These are phyloP conservation scores for Carpinus viminea DNA, from an alignment of 306 rosid species.

Conservation along the genomic window DNA sequence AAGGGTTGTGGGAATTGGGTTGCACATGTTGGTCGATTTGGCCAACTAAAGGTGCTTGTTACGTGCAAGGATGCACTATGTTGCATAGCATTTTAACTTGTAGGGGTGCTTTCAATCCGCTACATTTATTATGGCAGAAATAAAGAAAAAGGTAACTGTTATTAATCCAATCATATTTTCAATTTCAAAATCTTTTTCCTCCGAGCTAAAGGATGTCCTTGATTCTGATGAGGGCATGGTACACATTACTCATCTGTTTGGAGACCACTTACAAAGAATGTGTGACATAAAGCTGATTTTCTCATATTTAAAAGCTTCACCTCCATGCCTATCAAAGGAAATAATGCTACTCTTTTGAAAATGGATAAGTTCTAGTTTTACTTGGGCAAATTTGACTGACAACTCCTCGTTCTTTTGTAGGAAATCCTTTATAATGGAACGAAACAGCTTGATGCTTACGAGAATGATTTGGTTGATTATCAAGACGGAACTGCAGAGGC, in stretches of 20 bases:
- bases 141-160: background rate
- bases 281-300: background rate
- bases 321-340: slow-evolving; percentile 14
- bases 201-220: background rate
- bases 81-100: slow-evolving; percentile 7
- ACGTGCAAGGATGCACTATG: background rate
- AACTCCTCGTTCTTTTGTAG: slow-evolving; percentile 36
- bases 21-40: background rate
- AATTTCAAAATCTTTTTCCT: background rate
- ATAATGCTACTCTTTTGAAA: background rate
- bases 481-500: slow-evolving; percentile 52
- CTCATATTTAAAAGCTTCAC: slow-evolving; percentile 10
- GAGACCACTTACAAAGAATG: background rate
- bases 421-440: slow-evolving; percentile 50
- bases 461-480: slow-evolving; percentile 67
- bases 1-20: background rate
- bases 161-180: background rate
- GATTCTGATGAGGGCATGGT: background rate
- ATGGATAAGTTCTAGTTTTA: slow-evolving; percentile 8
- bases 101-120: background rate
- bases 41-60: background rate
- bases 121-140: background rate
- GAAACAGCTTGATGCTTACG: slow-evolving; percentile 61
- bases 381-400: slow-evolving; percentile 25
- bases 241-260: background rate